A percentile compares a stretch with the other conserved stretches of the same genome.
Evolutionary conservation across 441 rosid species (phyloP).

Genomic region (Biscutella laevigata): DNA sequence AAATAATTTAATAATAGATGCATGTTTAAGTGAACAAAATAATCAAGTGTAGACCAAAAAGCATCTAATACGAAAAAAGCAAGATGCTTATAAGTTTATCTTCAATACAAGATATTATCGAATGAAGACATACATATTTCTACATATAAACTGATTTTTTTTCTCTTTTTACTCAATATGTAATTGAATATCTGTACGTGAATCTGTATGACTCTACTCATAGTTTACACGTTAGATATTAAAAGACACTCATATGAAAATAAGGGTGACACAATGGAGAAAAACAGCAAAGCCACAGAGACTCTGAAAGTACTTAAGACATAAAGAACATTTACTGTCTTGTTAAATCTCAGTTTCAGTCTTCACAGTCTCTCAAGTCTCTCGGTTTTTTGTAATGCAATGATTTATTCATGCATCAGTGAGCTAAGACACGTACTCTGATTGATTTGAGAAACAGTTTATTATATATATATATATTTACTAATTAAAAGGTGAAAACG

Average conservation of each 20-base stretch:
- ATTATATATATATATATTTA: background rate
- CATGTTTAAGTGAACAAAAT: slow-evolving; percentile 5
- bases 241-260: slow-evolving; percentile 13
- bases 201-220: slow-evolving; percentile 20
- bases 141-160: too few relatives aligned
- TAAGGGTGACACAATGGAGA: slow-evolving; percentile 26
- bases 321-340: slow-evolving; percentile 55
- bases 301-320: slow-evolving; percentile 51
- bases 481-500: slow-evolving; percentile 11
- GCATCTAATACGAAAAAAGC: background rate
- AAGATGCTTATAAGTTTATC: background rate
- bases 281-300: slow-evolving; percentile 37
- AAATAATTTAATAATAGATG: background rate
- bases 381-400: slow-evolving; percentile 45
- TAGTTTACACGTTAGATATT: slow-evolving; percentile 27
- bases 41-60: background rate
- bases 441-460: slow-evolving; percentile 21
- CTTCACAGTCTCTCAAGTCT: slow-evolving; percentile 38
- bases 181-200: background rate
- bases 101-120: slow-evolving; percentile 4
- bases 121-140: background rate
- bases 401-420: slow-evolving; percentile 24
- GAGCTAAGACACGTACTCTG: slow-evolving; percentile 22
- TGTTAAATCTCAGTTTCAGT: slow-evolving; percentile 55
- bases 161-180: too few relatives aligned